Conservation (phyloP, 2,329 filamentous ascomycete genomes). For the Chrysoporthe austroafricana region DNA sequence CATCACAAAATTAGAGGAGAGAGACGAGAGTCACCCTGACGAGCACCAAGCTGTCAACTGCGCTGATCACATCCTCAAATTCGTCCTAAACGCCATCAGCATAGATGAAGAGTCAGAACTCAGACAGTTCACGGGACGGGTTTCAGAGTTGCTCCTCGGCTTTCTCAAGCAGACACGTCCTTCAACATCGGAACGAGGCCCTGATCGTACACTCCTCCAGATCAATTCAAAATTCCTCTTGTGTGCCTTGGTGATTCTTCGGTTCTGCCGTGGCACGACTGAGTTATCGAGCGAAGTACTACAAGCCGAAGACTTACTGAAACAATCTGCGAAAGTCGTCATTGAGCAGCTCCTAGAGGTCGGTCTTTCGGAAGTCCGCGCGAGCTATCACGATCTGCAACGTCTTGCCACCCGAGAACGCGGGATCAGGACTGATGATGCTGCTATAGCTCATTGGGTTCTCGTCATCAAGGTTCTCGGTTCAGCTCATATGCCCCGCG, state of each 20-base stretch:
- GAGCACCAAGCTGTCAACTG: slow-evolving; percentile 20
- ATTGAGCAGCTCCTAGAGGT: slow-evolving; percentile 46
- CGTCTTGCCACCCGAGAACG: slow-evolving; percentile 49
- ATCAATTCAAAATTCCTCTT: slow-evolving; percentile 44
- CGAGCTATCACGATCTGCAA: slow-evolving; percentile 54
- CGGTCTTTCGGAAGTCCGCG: slow-evolving; percentile 49
- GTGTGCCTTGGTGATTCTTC: slow-evolving; percentile 44
- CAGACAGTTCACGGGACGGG: slow-evolving; percentile 49
- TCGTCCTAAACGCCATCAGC: slow-evolving; percentile 48
- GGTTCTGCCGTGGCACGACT: slow-evolving; percentile 46
- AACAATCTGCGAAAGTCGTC: slow-evolving; percentile 43
- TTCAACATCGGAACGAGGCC: slow-evolving; percentile 28
- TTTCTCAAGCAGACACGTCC: slow-evolving; percentile 16
- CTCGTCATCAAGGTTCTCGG: slow-evolving; percentile 59
- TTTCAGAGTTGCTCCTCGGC: slow-evolving; percentile 45
- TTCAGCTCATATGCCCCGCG: slow-evolving; percentile 52
- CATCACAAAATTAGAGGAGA: slow-evolving; percentile 48
- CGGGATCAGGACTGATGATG: slow-evolving; percentile 55
- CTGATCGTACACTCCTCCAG: slow-evolving; percentile 40
- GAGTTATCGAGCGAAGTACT: slow-evolving; percentile 42
- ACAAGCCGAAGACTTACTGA: slow-evolving; percentile 54
- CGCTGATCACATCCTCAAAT: slow-evolving; percentile 51
- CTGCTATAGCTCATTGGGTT: slow-evolving; percentile 59
- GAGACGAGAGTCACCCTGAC: slow-evolving; percentile 27
- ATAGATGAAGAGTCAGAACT: slow-evolving; percentile 41